A percentile compares a stretch with the other conserved stretches of the same genome.
phyloP scores from a whole-genome alignment of 2,329 filamentous ascomycete genomes.

The Fusarium sp. region DNA sequence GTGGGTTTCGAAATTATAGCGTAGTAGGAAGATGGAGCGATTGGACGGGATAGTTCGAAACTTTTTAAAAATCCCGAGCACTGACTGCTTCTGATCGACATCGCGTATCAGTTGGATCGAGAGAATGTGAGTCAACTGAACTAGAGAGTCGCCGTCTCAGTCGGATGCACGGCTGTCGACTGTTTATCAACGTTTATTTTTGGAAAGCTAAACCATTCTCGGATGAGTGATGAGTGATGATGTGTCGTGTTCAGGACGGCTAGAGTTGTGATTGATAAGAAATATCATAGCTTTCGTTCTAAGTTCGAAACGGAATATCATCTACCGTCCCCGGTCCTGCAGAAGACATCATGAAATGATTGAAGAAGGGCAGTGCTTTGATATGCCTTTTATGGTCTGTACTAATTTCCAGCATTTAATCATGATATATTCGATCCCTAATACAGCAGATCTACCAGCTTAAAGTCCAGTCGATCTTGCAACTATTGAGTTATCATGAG shows the following conservation, averaged over 20 bases:
- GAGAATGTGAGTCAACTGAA: background rate
- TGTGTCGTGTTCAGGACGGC: background rate
- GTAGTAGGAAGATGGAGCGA: background rate
- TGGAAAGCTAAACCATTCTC: background rate
- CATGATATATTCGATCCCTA: no score
- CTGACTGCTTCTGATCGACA: background rate
- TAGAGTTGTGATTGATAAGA: background rate
- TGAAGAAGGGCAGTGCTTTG: background rate
- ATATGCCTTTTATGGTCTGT: background rate
- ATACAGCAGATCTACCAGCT: accelerated
- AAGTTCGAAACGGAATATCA: background rate
- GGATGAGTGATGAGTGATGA: accelerated
- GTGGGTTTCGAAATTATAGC: background rate
- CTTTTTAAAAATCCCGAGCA: background rate
- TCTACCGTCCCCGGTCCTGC: background rate
- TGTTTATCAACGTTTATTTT: background rate
- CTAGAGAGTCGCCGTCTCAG: background rate
- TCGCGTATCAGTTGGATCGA: background rate
- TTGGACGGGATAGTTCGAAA: background rate
- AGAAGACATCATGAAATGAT: accelerated
- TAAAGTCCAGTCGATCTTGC: no score
- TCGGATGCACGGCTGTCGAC: background rate
- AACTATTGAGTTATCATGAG: background rate
- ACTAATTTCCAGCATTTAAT: no score
- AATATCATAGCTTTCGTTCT: background rate